These are phyloP conservation scores for Nicotiana noctiflora DNA, from an alignment of 257 asterid genomes.

Conservation along the genomic window DNA sequence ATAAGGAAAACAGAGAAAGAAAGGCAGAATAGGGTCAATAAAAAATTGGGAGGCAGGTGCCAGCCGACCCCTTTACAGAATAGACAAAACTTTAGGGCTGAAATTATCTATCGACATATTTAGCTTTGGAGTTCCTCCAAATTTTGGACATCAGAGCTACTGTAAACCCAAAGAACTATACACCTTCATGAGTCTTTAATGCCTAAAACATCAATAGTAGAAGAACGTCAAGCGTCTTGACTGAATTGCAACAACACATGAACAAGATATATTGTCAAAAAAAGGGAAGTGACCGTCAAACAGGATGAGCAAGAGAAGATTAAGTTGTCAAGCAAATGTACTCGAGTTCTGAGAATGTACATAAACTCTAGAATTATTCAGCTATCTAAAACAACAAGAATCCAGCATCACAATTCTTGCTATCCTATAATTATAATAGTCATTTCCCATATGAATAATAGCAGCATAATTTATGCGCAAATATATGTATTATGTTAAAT, in stretches of 20 bases:
- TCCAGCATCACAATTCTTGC: too few species aligned
- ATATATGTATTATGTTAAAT: too few species aligned
- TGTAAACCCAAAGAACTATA: not conserved
- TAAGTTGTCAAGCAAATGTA: too few species aligned
- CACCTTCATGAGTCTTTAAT: not conserved
- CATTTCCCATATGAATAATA: too few species aligned
- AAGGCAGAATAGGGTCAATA: not conserved
- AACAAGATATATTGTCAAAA: not conserved
- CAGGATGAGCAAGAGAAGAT: not conserved
- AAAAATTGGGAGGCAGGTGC: not conserved
- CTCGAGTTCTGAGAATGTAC: too few species aligned
- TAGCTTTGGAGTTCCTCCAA: not conserved
- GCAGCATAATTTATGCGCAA: too few species aligned
- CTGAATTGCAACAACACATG: not conserved
- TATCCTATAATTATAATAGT: too few species aligned
- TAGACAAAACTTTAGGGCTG: not conserved
- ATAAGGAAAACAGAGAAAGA: not conserved
- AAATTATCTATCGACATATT: not conserved
- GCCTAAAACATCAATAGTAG: not conserved
- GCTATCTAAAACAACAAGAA: too few species aligned
- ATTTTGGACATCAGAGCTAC: not conserved
- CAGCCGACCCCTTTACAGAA: not conserved
- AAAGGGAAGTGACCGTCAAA: not conserved
- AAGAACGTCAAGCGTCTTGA: not conserved
- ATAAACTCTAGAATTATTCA: too few species aligned